Conservation (phyloP, 805 yeast genomes). For the Pichia nakasei region DNA sequence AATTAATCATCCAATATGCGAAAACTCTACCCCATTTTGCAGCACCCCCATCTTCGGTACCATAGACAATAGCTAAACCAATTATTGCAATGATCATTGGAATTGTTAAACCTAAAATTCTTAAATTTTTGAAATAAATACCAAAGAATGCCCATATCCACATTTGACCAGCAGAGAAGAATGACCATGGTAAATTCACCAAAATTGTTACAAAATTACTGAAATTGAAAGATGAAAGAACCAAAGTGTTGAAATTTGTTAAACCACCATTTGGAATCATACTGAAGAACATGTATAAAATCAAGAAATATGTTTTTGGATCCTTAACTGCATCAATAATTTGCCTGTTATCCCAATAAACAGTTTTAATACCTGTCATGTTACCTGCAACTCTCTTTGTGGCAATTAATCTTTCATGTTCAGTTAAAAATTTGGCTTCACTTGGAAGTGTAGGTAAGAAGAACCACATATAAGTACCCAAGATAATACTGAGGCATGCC, state of each 20-base stretch:
- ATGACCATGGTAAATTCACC: constrained; percentile 17
- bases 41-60: constrained; percentile 14
- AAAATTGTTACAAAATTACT: constrained; percentile 14
- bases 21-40: constrained; percentile 24
- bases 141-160: constrained; percentile 15
- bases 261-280: constrained; percentile 18
- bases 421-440: constrained; percentile 35
- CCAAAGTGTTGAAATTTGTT: constrained; percentile 15
- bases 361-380: constrained; percentile 32
- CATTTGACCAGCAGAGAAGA: constrained; percentile 16
- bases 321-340: constrained; percentile 38
- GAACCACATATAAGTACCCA: constrained; percentile 26
- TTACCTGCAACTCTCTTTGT: constrained; percentile 30
- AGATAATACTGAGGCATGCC: constrained; percentile 40
- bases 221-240: constrained; percentile 14
- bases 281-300: constrained; percentile 16
- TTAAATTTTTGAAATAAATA: constrained; percentile 9
- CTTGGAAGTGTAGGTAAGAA: constrained; percentile 48
- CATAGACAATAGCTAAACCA: constrained; percentile 12
- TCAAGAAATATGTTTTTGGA: constrained; percentile 34
- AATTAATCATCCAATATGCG: constrained; percentile 29
- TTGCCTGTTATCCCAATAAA: constrained; percentile 35
- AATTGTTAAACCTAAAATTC: constrained; percentile 29
- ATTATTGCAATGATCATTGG: constrained; percentile 37
- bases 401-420: constrained; percentile 30